Base-by-base conservation (phyloP, 768 basidiomycete species). In the Amyloporia xantha region DNA sequence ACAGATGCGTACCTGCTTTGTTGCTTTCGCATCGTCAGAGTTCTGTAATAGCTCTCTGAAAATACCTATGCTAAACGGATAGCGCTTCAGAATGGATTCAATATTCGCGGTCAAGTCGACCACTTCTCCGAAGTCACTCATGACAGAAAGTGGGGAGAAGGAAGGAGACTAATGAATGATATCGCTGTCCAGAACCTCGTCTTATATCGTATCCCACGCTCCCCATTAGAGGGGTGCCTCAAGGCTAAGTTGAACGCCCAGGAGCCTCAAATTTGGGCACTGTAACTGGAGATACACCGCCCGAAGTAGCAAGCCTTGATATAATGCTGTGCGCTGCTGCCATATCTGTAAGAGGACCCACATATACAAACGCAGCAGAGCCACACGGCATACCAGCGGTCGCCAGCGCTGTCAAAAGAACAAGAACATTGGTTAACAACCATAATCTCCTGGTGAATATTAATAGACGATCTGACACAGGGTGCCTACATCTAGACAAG, bases 21-120 rank as follows among this genome's bases (percentile, higher is more conserved):
- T 61, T 10, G 74, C 77, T n/a, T 64, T 59, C 0, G 76, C 74
- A 56, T 78, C 77, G 39, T 77, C 74, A 0, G 75, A 72, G 47
- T 78, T 78, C 58, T 75, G 73, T 2, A 76, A 21, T 0, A 76
- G 38, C 47, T 78, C 77, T 5, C 74, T 66, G 13, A 77, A 59
- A 2, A 76, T 49, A 0, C 72, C 72, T 19, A 70, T 62, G 5
- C 72, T 72, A 47, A 70, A 73, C 0, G 75, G 74, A 52, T 78
- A 78, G 2, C 60, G 65, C 0, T 65, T 62, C 0, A 77, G 53
- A 1, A 78, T 75, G 2, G 49, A 41, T 11, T 41, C 17, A 27
- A 56, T 53, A 10, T 25, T 41, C 7, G 54, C 51, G 9, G 52
- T 53, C 9, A 48, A 48, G 41, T 49, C 48, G 25, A 53, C 46